Evolutionary conservation across 352 stramenopile species (phyloP), one percentile per base, ranked within the genome.

Genomic region (Phytopythium sindhum): DNA sequence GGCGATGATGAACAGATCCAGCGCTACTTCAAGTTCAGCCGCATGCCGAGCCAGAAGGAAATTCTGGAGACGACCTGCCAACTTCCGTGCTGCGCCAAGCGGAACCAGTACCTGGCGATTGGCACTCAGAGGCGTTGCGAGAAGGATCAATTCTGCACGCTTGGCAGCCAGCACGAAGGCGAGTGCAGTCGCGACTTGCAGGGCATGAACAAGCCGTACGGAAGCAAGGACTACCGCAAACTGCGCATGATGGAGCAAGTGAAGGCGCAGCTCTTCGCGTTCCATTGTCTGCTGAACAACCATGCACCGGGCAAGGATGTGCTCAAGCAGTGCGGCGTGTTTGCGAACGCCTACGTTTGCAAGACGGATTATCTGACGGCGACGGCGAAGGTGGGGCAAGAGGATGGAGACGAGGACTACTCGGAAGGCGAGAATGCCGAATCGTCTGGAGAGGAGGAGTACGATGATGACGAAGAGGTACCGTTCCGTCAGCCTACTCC

Each of bases 1-100:
- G 87, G 88, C 23, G 88, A 95, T 26, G 86, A 95, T 64, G 86
- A 93, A 52, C 85, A 95, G 45, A 93, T 96, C 48, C 86, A 95
- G 63, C 76, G 88, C 8, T 96, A 96, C 63, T 95, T 95, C 74
- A 95, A 94, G 68, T 88, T 93, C 51, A 95, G 83, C 37, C 86
- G 86, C 17, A 70, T 95, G 24, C 88, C 88, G 9, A 95, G 78
- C 33, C 73, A 81, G 6, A 95, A 95, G 61, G 88, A 96, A 45
- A 88, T 96, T 41, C 48, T 73, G 31, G 83, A 92, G 54, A 90
- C 82, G 11, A 95, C 87, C 6, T 96, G 88, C 31, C 88, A 96
- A 52, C 60, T 95, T 14, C 86, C 87, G 8, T 96, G 88, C 66
- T 96, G 88, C 44, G 84, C 84, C 29, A 88, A 91, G 41, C 72